Evolutionary conservation across 495 filamentous ascomycete species (phyloP).

Genomic region (Aspergillus sclerotioniger): DNA sequence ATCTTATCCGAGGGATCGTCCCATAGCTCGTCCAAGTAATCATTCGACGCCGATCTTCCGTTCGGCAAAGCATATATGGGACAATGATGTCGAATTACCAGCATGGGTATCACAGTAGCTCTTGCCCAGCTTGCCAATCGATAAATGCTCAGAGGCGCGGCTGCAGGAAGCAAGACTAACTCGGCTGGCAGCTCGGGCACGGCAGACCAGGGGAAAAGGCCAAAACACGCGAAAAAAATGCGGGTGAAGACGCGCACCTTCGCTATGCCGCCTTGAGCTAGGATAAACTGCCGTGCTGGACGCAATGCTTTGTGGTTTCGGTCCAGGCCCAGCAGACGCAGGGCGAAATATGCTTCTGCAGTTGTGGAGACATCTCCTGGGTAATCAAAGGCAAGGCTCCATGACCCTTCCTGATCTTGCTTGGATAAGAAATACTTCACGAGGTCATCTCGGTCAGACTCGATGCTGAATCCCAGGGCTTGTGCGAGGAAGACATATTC

Average conservation of each 20-base stretch:
- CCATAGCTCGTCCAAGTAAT: conserved; percentile 36
- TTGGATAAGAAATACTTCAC: conserved; percentile 24
- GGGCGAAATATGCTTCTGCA: conserved; percentile 40
- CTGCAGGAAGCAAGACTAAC: conserved; percentile 34
- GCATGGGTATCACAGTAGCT: conserved; percentile 32
- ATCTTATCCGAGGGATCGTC: conserved; percentile 18
- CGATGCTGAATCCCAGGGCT: conserved; percentile 14
- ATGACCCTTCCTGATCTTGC: conserved; percentile 39
- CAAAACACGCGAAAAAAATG: conserved; percentile 40
- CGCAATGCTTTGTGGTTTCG: conserved; percentile 17
- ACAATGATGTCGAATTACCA: conserved; percentile 33
- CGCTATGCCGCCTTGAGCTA: conserved; percentile 32
- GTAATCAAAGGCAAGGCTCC: conserved; percentile 33
- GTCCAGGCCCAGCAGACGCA: conserved; percentile 35
- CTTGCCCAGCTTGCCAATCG: conserved; percentile 38
- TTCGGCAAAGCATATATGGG: conserved; percentile 33
- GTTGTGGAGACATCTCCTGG: conserved; percentile 38
- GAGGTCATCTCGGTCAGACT: conserved; percentile 1
- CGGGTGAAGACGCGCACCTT: conserved; percentile 39
- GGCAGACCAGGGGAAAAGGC: conserved; percentile 40
- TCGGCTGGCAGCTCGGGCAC: conserved; percentile 41
- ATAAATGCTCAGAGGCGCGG: conserved; percentile 37
- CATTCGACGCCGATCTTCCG: conserved; percentile 14
- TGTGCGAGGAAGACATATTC: conserved; percentile 37
- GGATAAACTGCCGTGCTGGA: conserved; percentile 27